phyloP scores from a whole-genome alignment of 73 alveolate genomes.

The Halteria grandinella region DNA sequence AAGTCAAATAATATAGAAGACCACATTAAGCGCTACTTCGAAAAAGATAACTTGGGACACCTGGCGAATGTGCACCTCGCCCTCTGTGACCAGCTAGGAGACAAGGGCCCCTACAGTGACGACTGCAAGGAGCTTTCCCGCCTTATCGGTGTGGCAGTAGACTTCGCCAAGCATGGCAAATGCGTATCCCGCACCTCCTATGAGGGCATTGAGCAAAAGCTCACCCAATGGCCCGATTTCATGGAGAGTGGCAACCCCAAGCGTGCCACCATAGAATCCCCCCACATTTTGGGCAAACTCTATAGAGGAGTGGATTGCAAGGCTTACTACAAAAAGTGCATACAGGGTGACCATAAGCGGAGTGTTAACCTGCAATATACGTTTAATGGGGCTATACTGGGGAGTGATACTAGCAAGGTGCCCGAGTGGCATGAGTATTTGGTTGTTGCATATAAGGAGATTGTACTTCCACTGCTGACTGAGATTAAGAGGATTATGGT shows the following conservation, averaged over 20 bases:
- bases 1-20: constrained; percentile 9
- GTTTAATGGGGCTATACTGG: not conserved
- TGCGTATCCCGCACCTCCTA: not conserved
- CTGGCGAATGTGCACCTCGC: constrained; percentile 19
- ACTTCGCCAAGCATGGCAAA: constrained; percentile 49
- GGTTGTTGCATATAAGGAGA: not conserved
- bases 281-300: not conserved
- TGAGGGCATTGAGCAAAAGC: not conserved
- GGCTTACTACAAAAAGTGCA: not conserved
- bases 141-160: constrained; percentile 26
- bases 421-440: constrained; percentile 3
- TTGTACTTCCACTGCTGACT: constrained; percentile 3
- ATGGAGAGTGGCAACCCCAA: too few relatives aligned
- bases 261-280: not conserved
- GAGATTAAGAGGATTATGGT: constrained; percentile 17
- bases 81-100: constrained; percentile 1
- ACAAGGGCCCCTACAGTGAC: constrained; percentile 1
- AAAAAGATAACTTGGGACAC: constrained; percentile 18
- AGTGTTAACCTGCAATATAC: not conserved
- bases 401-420: not conserved
- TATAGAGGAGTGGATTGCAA: constrained; percentile 22
- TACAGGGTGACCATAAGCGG: not conserved
- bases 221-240: constrained; percentile 12
- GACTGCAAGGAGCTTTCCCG: constrained; percentile 11
- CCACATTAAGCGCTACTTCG: constrained; percentile 11